Evolutionary conservation across 2,329 filamentous ascomycete genomes (phyloP).

Genomic region (Stagonosporopsis vannaccii): DNA sequence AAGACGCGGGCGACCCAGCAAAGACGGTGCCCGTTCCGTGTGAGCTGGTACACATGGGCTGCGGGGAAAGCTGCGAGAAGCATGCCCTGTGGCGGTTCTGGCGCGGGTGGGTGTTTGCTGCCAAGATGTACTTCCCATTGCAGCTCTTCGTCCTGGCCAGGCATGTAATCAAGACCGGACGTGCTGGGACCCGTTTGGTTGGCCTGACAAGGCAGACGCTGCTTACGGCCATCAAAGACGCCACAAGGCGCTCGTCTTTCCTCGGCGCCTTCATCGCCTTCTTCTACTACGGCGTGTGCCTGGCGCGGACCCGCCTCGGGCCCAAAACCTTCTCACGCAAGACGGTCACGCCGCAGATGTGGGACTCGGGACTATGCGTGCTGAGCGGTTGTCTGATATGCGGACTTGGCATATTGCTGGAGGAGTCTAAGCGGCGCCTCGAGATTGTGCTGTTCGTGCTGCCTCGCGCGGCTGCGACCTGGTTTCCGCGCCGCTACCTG

Average conservation of each 20-base stretch:
- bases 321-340: constrained; percentile 70
- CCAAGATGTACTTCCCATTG: constrained; percentile 78
- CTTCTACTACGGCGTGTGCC: constrained; percentile 87
- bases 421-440: constrained; percentile 69
- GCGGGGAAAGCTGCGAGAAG: constrained; percentile 74
- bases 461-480: constrained; percentile 76
- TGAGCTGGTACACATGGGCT: constrained; percentile 83
- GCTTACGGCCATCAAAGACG: constrained; percentile 63
- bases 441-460: constrained; percentile 84
- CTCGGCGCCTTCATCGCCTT: constrained; percentile 77
- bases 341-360: constrained; percentile 61
- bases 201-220: constrained; percentile 43
- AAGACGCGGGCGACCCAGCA: constrained; percentile 75
- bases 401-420: constrained; percentile 82
- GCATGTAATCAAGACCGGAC: constrained; percentile 15
- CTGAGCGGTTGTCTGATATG: constrained; percentile 75
- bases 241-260: constrained; percentile 76
- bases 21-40: constrained; percentile 77
- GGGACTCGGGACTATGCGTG: constrained; percentile 72
- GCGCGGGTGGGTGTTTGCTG: constrained; percentile 75
- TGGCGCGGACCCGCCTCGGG: constrained; percentile 75
- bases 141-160: constrained; percentile 58
- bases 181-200: constrained; percentile 26
- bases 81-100: constrained; percentile 74
- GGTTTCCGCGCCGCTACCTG: constrained; percentile 74